Base-by-base conservation (phyloP, 768 basidiomycete genomes). In the Suillus decipiens region DNA sequence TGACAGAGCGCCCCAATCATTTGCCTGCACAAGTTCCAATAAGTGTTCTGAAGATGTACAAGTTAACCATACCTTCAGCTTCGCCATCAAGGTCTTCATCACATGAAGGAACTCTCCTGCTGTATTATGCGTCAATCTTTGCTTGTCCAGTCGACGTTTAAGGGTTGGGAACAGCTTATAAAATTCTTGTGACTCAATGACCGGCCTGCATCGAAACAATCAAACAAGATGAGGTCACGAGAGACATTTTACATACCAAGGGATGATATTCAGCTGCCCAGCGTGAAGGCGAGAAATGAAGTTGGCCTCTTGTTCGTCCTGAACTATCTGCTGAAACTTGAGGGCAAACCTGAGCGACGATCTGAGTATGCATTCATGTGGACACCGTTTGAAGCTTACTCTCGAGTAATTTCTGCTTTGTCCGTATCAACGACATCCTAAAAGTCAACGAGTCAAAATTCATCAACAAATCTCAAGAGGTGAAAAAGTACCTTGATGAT, bases 341-440 rank as follows among this genome's bases (percentile, higher is more conserved):
- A 81, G 75, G 1, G 77, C 78, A 66, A 88, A 87, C 61, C 86
- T 88, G 47, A 3, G 6, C 55, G 11, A 56, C 33, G 15, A 17
- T 31, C 54, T 41, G 55, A 48, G 42, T 31, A 34, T 2, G 6
- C 12, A 10, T 28, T 51, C 10, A 31, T 31, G 15, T 56, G 28
- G 28, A 12, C 14, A 50, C n/a, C 24, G 51, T 22, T 15, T 22
- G 34, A 39, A 5, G 39, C 84, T 57, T 61, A 88, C 87, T 88
- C 87, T 71, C 77, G 74, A 6, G 79, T 81, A 28, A 89, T 87
- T 61, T 88, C 86, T 3, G 67, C 72, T 69, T 81, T 84, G 70
- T 88, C 87, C 0, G 84, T 80, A 60, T 88, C 87, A 0, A 86
- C 80, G 17, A 88, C 86, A 58, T 89, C 87, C 86, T 88, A 31